Evolutionary conservation across 2,329 filamentous ascomycete species (phyloP).

Genomic region (Ophiostoma piceae): DNA sequence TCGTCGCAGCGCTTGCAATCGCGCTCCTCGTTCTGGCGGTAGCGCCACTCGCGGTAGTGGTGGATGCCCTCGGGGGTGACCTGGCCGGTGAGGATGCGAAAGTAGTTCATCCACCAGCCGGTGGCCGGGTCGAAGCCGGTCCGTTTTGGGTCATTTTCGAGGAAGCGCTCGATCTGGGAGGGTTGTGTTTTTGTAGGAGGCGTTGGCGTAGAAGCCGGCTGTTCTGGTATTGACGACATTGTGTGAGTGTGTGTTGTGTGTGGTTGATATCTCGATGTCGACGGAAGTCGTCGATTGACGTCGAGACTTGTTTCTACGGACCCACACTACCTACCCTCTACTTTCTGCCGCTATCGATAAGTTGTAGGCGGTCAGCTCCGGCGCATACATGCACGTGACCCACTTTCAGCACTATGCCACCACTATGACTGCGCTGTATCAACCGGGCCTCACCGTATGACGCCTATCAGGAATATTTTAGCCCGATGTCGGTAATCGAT

Average conservation of each 20-base stretch:
- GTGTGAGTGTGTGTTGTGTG: constrained; percentile 10
- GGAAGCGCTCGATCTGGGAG: constrained; percentile 24
- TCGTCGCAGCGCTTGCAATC: constrained; percentile 80
- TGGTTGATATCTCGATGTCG: neutral
- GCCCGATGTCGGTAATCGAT: neutral
- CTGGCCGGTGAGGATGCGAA: constrained; percentile 69
- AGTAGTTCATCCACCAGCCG: constrained; percentile 75
- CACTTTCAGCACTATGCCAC: neutral
- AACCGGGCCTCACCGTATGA: neutral
- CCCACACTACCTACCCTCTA: too few species aligned
- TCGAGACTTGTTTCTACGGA: too few species aligned
- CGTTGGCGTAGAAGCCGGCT: constrained; percentile 13
- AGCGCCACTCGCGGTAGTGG: constrained; percentile 72
- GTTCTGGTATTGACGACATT: constrained; percentile 22
- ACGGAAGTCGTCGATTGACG: too few species aligned
- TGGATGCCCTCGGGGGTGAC: constrained; percentile 64
- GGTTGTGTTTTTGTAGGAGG: neutral
- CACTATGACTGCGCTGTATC: neutral
- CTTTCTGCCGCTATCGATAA: too few species aligned
- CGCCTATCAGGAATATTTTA: neutral
- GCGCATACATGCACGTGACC: neutral
- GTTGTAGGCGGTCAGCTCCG: neutral
- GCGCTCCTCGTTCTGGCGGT: constrained; percentile 65
- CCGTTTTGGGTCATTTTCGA: constrained; percentile 54
- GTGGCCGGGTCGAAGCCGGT: constrained; percentile 59